phyloP scores from a whole-genome alignment of 768 basidiomycete species.

The Candolleomyces efflorescens region DNA sequence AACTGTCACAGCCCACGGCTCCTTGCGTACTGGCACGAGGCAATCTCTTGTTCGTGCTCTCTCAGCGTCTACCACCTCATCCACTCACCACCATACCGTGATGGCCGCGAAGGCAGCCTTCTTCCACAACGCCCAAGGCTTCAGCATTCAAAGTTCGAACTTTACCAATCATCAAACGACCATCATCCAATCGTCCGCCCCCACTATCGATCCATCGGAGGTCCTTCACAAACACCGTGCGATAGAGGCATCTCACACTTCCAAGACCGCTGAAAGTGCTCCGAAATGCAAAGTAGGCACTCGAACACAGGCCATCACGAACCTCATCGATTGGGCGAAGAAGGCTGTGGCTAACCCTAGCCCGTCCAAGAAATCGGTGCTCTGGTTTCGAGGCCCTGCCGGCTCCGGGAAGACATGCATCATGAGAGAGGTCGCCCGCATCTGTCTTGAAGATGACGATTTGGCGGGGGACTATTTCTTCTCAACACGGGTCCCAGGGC shows the following conservation, averaged over 20 bases:
- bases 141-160: not conserved
- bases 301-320: slow-evolving; percentile 4
- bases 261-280: slow-evolving; percentile 3
- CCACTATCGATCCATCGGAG: not conserved
- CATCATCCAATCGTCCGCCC: not conserved
- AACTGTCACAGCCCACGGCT: too few species aligned
- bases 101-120: too few species aligned
- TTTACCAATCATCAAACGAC: not conserved
- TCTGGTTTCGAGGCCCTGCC: slow-evolving; percentile 6
- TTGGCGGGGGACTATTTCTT: slow-evolving; percentile 2
- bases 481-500: not conserved
- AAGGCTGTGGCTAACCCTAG: not conserved
- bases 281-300: slow-evolving; percentile 10
- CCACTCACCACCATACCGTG: too few species aligned
- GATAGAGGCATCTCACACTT: slow-evolving; percentile 8
- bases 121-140: not conserved
- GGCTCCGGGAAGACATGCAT: slow-evolving; percentile 7
- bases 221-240: not conserved
- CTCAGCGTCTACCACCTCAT: too few species aligned
- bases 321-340: slow-evolving; percentile 6
- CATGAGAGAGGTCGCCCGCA: not conserved
- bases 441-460: not conserved
- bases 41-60: too few species aligned
- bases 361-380: not conserved
- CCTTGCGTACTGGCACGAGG: too few species aligned